These are phyloP conservation scores for Scedosporium dehoogii DNA, from an alignment of 2,329 filamentous ascomycete species.

Conservation along the genomic window DNA sequence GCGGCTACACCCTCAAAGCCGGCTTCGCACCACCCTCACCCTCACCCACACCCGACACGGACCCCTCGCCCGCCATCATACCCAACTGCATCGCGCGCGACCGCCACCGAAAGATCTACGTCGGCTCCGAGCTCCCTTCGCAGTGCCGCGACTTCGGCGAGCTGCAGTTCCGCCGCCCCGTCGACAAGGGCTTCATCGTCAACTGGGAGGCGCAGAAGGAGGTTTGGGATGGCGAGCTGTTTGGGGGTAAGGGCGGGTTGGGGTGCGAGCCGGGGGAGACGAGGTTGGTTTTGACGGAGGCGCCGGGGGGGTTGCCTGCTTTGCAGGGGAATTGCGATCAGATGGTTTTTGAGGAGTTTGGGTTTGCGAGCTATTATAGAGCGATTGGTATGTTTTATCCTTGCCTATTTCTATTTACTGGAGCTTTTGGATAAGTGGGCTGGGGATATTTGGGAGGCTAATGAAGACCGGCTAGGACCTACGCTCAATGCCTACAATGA, in stretches of 20 bases:
- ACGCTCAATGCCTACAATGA: constrained; percentile 77
- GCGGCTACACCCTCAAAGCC: constrained; percentile 83
- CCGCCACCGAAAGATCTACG: constrained; percentile 67
- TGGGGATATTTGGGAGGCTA: background rate
- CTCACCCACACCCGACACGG: constrained; percentile 19
- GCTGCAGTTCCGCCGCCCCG: constrained; percentile 73
- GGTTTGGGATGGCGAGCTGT: constrained; percentile 87
- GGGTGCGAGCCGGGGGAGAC: constrained; percentile 70
- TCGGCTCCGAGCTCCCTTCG: constrained; percentile 66
- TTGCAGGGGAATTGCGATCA: constrained; percentile 89
- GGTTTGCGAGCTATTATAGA: constrained; percentile 78
- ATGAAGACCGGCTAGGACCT: constrained; percentile 40
- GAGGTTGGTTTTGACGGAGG: constrained; percentile 76
- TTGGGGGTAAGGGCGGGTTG: constrained; percentile 53
- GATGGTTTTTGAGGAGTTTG: constrained; percentile 95
- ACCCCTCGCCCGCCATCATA: constrained; percentile 50
- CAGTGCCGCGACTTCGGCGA: constrained; percentile 84
- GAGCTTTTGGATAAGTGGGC: constrained; percentile 5
- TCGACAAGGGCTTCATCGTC: constrained; percentile 90
- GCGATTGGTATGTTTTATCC: constrained; percentile 45
- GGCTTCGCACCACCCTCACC: constrained; percentile 47
- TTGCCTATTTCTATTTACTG: background rate
- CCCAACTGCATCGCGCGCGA: constrained; percentile 86
- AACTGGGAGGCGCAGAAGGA: constrained; percentile 96
- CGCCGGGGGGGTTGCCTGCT: constrained; percentile 69